Base-by-base conservation (phyloP, 2,329 filamentous ascomycete species). In the Venturia aucupariae region DNA sequence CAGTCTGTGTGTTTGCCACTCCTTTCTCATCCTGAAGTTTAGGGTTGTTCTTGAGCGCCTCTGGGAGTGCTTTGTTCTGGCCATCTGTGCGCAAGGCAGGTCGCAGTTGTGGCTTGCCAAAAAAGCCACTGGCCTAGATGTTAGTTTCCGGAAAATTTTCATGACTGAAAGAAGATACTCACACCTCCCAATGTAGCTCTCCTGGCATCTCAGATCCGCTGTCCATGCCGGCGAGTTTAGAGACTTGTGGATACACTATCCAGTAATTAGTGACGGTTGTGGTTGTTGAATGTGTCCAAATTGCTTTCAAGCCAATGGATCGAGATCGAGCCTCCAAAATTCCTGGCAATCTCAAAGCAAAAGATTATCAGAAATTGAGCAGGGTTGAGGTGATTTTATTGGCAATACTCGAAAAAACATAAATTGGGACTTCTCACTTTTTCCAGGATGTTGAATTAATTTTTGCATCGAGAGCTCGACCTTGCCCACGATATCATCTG, bases 401-500 rank as follows among this genome's bases (percentile, higher is more conserved):
- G 13, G n/a, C 35, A 38, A 13, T 10, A 27, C 13, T 13, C 24
- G 10, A 27, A 27, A 27, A 10, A 48, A 27, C 11, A 24, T 10
- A 1, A 19, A 48, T 4, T 27, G 13, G 22, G 13, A 10, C n/a
- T 15, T 13, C 44, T 48, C 11, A 48, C 44, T 60, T 38, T 89
- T 90, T 42, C 92, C 90, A 0, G 93, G 92, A 72, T 97, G 90
- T 71, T 96, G 89, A 65, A 97, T 95, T 78, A 99, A 87, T 73
- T 97, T 92, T 70, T 96, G 92, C 73, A 99, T 91, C 42, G 90
- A 93, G 3, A 97, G 79, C 72, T 97, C 92, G 22, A 97, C 86
- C 75, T 97, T 97, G 63, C 94, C 94, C 17, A 97, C 92, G 57
- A 97, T 89, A 70, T 97, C 94, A 72, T 97, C 94, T 0, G 93